Evolutionary conservation across 345 rosid genomes (phyloP).

Genomic region (Dimocarpus longan): DNA sequence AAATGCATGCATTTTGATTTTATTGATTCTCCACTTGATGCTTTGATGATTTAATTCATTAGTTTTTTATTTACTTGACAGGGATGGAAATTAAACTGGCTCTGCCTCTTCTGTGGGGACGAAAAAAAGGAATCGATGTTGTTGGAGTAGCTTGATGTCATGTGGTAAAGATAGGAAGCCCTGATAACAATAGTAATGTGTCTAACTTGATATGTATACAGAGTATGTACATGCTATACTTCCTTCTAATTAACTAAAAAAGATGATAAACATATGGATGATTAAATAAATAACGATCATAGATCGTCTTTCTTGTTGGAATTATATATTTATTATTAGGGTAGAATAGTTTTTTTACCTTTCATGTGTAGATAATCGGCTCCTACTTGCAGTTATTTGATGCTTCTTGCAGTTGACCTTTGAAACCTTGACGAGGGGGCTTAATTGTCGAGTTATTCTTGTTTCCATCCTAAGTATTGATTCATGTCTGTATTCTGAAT

Average conservation of each 20-base stretch:
- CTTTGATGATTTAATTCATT: not conserved
- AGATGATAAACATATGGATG: not conserved
- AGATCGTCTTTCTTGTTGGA: not conserved
- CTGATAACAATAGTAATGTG: not conserved
- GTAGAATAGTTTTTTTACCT: not conserved
- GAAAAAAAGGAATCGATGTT: constrained; percentile 3
- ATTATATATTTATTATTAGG: not conserved
- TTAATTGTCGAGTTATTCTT: not conserved
- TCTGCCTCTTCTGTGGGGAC: not conserved
- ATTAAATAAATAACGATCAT: not conserved
- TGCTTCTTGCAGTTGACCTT: not conserved
- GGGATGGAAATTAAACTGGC: not conserved
- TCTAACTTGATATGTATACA: too few relatives aligned
- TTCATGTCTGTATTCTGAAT: too few relatives aligned
- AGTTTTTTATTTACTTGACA: not conserved
- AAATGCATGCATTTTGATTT: not conserved
- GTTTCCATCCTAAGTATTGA: not conserved
- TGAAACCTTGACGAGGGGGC: not conserved
- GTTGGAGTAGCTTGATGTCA: not conserved
- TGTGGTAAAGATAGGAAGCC: not conserved
- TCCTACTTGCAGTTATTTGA: too few relatives aligned
- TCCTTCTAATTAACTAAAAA: not conserved
- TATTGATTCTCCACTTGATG: not conserved
- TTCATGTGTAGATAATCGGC: not conserved
- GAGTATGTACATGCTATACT: not conserved